phyloP scores from a whole-genome alignment of 2,329 filamentous ascomycete species.

The Apiospora sp. region DNA sequence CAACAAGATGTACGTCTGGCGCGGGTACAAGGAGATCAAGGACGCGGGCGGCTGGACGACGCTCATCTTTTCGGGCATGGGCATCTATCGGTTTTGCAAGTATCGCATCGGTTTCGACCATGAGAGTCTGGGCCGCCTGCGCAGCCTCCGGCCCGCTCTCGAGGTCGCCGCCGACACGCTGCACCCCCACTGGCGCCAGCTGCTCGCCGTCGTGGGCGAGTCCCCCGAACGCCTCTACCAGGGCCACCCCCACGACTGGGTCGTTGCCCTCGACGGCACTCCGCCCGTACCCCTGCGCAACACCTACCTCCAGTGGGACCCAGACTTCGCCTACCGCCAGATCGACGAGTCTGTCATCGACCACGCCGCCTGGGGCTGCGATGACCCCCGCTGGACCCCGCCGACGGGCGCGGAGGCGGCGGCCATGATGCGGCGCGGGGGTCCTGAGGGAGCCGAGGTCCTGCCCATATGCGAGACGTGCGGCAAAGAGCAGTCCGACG shows the following conservation, averaged over 20 bases:
- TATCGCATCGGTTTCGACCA: constrained; percentile 62
- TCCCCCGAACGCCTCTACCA: constrained; percentile 48
- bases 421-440: constrained; percentile 28
- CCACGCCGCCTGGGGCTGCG: constrained; percentile 54
- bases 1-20: constrained; percentile 60
- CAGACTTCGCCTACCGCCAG: constrained; percentile 55
- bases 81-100: constrained; percentile 67
- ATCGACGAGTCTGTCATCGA: constrained; percentile 59
- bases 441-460: neutral
- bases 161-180: constrained; percentile 61
- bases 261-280: constrained; percentile 52
- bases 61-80: constrained; percentile 64
- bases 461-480: constrained; percentile 53
- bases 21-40: constrained; percentile 66
- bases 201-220: constrained; percentile 56
- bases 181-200: constrained; percentile 60
- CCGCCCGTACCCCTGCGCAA: constrained; percentile 50
- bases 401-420: constrained; percentile 34
- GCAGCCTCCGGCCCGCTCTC: constrained; percentile 53
- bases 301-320: constrained; percentile 57
- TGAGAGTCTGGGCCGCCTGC: constrained; percentile 57
- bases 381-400: constrained; percentile 56
- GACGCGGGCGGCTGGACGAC: constrained; percentile 63
- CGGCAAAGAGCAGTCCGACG: constrained; percentile 57
- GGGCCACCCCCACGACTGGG: constrained; percentile 61